phyloP scores from a whole-genome alignment of 805 yeast genomes.

The Candida coquimbonensis region DNA sequence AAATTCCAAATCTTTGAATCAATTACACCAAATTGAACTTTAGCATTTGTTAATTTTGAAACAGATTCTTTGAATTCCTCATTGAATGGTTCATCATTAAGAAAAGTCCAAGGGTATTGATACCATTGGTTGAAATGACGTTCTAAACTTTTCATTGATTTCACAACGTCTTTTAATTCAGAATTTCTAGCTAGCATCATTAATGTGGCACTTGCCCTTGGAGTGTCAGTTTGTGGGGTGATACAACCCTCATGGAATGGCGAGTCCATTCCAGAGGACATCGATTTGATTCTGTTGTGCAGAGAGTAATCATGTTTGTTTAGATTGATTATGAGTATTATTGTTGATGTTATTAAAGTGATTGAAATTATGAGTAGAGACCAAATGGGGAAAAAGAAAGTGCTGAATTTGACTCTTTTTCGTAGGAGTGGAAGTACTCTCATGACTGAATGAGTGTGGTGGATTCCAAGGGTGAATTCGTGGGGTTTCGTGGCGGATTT shows the following conservation, averaged over 20 bases:
- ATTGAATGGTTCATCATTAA: conserved; percentile 73
- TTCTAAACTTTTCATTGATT: conserved; percentile 70
- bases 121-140: conserved; percentile 91
- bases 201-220: conserved; percentile 73
- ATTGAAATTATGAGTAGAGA: not conserved
- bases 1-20: conserved; percentile 64
- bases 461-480: too few species aligned
- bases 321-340: not conserved
- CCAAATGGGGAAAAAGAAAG: conserved; percentile 3
- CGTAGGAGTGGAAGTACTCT: conserved; percentile 1
- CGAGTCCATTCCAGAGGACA: conserved; percentile 26
- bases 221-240: conserved; percentile 24
- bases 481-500: too few species aligned
- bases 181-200: conserved; percentile 78
- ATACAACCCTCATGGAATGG: conserved; percentile 53
- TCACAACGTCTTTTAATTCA: conserved; percentile 71
- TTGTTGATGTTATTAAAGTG: not conserved
- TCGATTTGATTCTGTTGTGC: not conserved
- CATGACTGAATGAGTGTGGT: not conserved
- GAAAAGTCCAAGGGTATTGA: conserved; percentile 85
- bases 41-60: conserved; percentile 44
- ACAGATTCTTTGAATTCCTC: conserved; percentile 55
- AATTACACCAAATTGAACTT: conserved; percentile 67
- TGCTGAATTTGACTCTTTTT: not conserved
- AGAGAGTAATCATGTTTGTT: not conserved